Evolutionary conservation across 371 early-diverging fungal species (phyloP), one percentile per base, ranked within the genome.

Genomic region (Mortierella sp.): DNA sequence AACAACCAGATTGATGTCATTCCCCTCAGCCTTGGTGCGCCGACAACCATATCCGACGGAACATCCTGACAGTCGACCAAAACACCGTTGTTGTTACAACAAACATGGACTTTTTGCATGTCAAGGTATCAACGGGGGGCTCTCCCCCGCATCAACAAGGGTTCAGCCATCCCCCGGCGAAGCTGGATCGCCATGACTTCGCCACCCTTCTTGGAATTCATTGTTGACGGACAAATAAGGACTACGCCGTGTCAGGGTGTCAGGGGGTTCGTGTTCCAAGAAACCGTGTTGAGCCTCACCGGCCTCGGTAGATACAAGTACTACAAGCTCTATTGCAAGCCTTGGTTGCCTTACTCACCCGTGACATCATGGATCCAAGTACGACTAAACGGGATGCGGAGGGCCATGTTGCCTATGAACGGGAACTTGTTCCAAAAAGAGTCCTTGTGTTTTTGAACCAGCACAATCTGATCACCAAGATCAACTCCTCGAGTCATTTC

Each of bases 161-260:
- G 98, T 79, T 97, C 98, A 60, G 93, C 96, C 66, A 95, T 98
- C 92, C 94, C 95, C 87, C 93, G 97, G 96, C 41, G 93, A 98
- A 81, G 98, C 98, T 58, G 98, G n/a, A n/a, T n/a, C n/a, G n/a
- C n/a, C n/a, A n/a, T n/a, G n/a, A n/a, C n/a, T n/a, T n/a, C n/a
- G n/a, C n/a, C n/a, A n/a, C n/a, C n/a, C n/a, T n/a, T n/a, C n/a
- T n/a, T n/a, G n/a, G n/a, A n/a, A n/a, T 98, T 64, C 90, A 94
- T 71, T 96, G 97, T 79, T 93, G 92, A 60, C 89, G 97, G 52
- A 94, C 93, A n/a, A 87, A 96, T 65, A 88, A 85, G 79, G 59
- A 83, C 43, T 94, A 97, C n/a, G n/a, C n/a, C n/a, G n/a, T n/a
- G n/a, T n/a, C n/a, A n/a, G n/a, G n/a, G n/a, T n/a, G n/a, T n/a